These are phyloP conservation scores for Trichoderma sp. DNA, from an alignment of 2,329 filamentous ascomycete genomes.

Conservation along the genomic window DNA sequence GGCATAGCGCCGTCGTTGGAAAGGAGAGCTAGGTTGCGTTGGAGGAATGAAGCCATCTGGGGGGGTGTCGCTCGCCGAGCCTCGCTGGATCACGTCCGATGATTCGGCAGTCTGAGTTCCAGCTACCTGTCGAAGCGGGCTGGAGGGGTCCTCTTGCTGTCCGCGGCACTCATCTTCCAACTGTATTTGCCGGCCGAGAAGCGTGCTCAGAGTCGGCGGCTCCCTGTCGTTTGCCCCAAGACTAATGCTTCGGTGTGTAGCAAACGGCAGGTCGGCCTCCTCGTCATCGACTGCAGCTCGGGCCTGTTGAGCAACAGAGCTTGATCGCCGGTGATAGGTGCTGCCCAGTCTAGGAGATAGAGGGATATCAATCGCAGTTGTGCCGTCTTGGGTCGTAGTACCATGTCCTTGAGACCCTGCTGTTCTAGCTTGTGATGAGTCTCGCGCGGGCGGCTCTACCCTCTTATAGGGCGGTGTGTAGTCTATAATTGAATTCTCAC, in stretches of 20 bases:
- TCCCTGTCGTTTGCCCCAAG: constrained; percentile 63
- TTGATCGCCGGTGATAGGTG: constrained; percentile 59
- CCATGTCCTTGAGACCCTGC: constrained; percentile 36
- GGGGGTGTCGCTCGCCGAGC: constrained; percentile 45
- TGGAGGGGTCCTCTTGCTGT: constrained; percentile 25
- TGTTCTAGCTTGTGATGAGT: constrained; percentile 26
- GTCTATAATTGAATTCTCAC: constrained; percentile 72
- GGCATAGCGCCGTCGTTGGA: constrained; percentile 46
- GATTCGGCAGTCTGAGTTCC: constrained; percentile 40
- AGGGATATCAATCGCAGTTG: constrained; percentile 70
- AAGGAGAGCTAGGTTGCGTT: constrained; percentile 42
- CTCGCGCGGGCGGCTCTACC: constrained; percentile 31
- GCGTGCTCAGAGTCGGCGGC: constrained; percentile 60
- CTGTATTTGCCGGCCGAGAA: constrained; percentile 48
- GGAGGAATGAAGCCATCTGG: constrained; percentile 43
- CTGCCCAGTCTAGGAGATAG: constrained; percentile 61
- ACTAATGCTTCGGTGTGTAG: constrained; percentile 64
- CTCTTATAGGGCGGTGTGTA: constrained; percentile 31
- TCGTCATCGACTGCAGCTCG: constrained; percentile 55
- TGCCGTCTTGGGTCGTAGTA: constrained; percentile 49
- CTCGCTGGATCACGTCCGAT: constrained; percentile 40
- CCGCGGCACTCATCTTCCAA: constrained; percentile 28
- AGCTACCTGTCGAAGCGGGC: constrained; percentile 41
- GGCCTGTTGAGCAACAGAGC: constrained; percentile 65
- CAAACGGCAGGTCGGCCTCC: constrained; percentile 58